Percentiles rank a stretch among this genome's conserved stretches.
These are phyloP conservation scores for Buddleja alternifolia DNA, from an alignment of 257 asterid genomes.

Conservation along the genomic window DNA sequence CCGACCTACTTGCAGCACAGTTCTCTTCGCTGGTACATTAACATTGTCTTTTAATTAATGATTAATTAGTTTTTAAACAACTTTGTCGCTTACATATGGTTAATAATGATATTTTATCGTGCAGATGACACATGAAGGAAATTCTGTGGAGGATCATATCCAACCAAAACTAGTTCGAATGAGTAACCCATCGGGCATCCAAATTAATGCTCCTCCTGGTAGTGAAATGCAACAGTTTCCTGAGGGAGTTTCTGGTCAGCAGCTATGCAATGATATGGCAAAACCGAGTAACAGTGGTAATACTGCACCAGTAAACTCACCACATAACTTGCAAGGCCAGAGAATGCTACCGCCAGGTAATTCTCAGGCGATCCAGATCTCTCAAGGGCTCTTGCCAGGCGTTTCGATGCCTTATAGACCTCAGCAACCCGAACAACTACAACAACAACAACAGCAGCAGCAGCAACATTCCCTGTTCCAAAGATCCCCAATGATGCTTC, in stretches of 20 bases:
- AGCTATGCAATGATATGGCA: constrained; percentile 47
- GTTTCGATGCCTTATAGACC: constrained; percentile 64
- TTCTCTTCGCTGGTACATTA: constrained; percentile 73
- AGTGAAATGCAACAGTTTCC: constrained; percentile 68
- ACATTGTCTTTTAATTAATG: neutral
- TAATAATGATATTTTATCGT: constrained; percentile 21
- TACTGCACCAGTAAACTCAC: constrained; percentile 45
- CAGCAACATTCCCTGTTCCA: constrained; percentile 75
- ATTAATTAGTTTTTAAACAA: neutral
- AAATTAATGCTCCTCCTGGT: constrained; percentile 42
- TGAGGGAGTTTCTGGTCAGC: constrained; percentile 61
- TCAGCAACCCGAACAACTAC: constrained; percentile 67
- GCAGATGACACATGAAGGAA: constrained; percentile 87
- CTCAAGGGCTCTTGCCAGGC: constrained; percentile 72
- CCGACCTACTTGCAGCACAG: constrained; percentile 90
- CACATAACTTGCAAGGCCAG: constrained; percentile 56
- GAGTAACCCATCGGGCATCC: constrained; percentile 46
- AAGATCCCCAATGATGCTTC: constrained; percentile 72
- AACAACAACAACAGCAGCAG: constrained; percentile 49
- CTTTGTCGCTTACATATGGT: constrained; percentile 1
- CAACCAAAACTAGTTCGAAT: constrained; percentile 62
- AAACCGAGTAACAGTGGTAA: constrained; percentile 55
- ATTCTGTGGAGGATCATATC: constrained; percentile 66
- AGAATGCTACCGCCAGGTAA: constrained; percentile 74
- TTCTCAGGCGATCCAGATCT: constrained; percentile 65